Base-by-base conservation (phyloP, 352 stramenopile species). In the Phytopythium ostracodes region DNA sequence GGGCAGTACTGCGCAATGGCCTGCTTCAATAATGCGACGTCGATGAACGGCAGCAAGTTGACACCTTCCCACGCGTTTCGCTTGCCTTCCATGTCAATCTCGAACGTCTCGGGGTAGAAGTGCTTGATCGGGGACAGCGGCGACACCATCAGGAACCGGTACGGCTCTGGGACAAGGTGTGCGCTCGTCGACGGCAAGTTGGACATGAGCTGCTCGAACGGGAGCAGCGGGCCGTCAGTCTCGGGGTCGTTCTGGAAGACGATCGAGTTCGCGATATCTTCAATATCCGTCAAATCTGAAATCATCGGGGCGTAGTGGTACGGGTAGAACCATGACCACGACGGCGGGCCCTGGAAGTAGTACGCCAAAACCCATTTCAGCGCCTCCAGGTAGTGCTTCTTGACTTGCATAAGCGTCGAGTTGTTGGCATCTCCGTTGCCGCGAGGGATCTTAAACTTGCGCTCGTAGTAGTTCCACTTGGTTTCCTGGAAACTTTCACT, bases 271-370 rank as follows among this genome's bases (percentile, higher is more conserved):
- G 83, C 69, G 9, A 92, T 65, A 0, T 78, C 69, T 44, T 85
- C 72, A 31, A 99, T 88, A 63, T 98, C 88, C 0, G 89, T 96
- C 43, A 99, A 81, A 79, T 99, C 98, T 2, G 94, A 99, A 18
- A 98, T 87, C 87, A 99, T 99, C 3, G 97, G 98, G 11, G 97
- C 95, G 70, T 99, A 99, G 75, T 99, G 98, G 70, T 98, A 99
- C 5, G 97, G 97, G 70, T 98, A 99, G 68, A 97, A 99, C 97
- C 97, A 99, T 29, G 92, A 94, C 98, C 98, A 99, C 7, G 91
- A 98, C 53, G 88, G 85, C 59, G 94, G 96, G 2, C 98, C 98
- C 68, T 93, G 84, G 57, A 91, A 94, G 54, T 96, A 96, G 63
- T 96, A 96, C 44, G 77, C 67, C 11, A 93, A 62, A 63, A 72